These are phyloP conservation scores for Ustilago esculenta DNA, from an alignment of 1,284 basidiomycete genomes.

Conservation along the genomic window DNA sequence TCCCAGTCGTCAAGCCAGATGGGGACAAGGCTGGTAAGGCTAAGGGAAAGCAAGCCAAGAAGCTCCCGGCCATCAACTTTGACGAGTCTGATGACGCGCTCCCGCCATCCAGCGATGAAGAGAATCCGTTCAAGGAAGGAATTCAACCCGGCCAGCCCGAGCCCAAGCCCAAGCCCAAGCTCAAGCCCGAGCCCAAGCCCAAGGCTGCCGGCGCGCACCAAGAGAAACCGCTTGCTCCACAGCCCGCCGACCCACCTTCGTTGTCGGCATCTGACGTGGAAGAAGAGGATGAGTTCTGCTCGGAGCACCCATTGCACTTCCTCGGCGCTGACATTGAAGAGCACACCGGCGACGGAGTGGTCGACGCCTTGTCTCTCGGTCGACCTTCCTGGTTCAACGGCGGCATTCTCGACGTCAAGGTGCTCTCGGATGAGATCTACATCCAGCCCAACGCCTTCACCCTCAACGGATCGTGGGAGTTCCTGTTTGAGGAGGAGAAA, in stretches of 20 bases:
- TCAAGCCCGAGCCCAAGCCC: too few species aligned
- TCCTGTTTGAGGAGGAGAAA: slow-evolving; percentile 35
- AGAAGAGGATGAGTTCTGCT: slow-evolving; percentile 39
- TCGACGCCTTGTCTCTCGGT: slow-evolving; percentile 20
- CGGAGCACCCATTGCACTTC: slow-evolving; percentile 44
- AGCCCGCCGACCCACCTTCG: not conserved
- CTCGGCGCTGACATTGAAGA: slow-evolving; percentile 38
- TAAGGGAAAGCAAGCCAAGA: not conserved
- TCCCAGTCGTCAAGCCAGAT: too few species aligned
- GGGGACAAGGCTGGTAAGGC: not conserved
- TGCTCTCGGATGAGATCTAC: slow-evolving; percentile 25
- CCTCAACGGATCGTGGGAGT: slow-evolving; percentile 38
- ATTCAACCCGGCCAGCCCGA: slow-evolving; percentile 12
- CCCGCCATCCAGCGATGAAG: not conserved
- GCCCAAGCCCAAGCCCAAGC: not conserved
- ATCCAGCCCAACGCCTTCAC: slow-evolving; percentile 35
- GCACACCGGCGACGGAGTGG: slow-evolving; percentile 12
- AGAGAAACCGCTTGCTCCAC: too few species aligned
- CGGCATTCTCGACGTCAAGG: slow-evolving; percentile 38
- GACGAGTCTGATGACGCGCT: slow-evolving; percentile 13
- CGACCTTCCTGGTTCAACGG: slow-evolving; percentile 46
- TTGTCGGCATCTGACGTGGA: not conserved
- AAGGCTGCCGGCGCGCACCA: too few species aligned
- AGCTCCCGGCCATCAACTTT: slow-evolving; percentile 5
- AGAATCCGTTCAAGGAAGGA: slow-evolving; percentile 18